These are phyloP conservation scores for Dendryphion nanum DNA, from an alignment of 2,329 filamentous ascomycete genomes.

Conservation along the genomic window DNA sequence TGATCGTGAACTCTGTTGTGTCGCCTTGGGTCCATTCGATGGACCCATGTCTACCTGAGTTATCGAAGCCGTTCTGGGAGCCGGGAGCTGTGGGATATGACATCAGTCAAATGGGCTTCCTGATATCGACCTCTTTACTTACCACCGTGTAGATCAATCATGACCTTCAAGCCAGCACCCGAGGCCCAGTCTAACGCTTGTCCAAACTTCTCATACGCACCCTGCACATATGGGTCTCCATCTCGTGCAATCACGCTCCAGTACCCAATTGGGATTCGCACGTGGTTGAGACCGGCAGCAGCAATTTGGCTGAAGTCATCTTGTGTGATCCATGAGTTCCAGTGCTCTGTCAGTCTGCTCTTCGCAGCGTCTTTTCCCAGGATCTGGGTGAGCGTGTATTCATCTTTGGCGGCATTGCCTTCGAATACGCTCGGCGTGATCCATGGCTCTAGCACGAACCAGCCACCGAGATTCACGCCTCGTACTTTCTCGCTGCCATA, in stretches of 20 bases:
- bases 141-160: constrained; percentile 68
- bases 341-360: constrained; percentile 53
- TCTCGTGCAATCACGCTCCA: constrained; percentile 57
- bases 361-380: constrained; percentile 52
- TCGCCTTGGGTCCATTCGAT: constrained; percentile 48
- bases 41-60: constrained; percentile 54
- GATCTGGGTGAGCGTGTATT: constrained; percentile 53
- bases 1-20: constrained; percentile 41
- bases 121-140: constrained; percentile 25
- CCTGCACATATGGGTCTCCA: constrained; percentile 62
- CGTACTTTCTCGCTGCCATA: constrained; percentile 57
- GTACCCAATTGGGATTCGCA: constrained; percentile 65
- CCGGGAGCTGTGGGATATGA: constrained; percentile 48
- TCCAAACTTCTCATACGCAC: constrained; percentile 59
- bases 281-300: constrained; percentile 59
- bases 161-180: constrained; percentile 58
- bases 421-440: constrained; percentile 63
- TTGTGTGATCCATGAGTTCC: constrained; percentile 58
- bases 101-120: background rate
- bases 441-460: constrained; percentile 64
- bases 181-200: constrained; percentile 60
- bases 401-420: constrained; percentile 54
- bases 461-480: constrained; percentile 65
- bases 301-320: constrained; percentile 57
- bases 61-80: constrained; percentile 68